These are phyloP conservation scores for Perilla frutescens DNA, from an alignment of 257 asterid genomes.

Conservation along the genomic window DNA sequence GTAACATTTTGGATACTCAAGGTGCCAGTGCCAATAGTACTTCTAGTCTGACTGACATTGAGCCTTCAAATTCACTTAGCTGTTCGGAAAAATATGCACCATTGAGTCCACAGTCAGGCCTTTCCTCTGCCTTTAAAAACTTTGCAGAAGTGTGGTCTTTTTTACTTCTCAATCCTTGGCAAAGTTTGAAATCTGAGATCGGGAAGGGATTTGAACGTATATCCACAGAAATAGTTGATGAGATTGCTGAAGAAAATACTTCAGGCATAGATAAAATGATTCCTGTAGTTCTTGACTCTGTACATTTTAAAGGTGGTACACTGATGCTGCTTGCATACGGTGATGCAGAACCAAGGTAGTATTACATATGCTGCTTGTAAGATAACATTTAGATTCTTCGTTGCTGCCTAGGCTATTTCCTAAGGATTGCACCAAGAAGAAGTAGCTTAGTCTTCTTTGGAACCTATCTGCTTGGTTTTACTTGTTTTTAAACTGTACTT, in stretches of 20 bases:
- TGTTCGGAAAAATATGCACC: conserved; percentile 41
- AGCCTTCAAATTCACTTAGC: conserved; percentile 46
- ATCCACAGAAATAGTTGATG: conserved; percentile 72
- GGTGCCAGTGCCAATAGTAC: conserved; percentile 40
- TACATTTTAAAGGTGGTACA: conserved; percentile 81
- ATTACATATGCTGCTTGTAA: conserved; percentile 27
- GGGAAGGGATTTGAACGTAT: conserved; percentile 65
- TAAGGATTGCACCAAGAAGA: conserved; percentile 9
- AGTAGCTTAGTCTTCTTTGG: conserved; percentile 4
- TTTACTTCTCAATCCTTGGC: conserved; percentile 58
- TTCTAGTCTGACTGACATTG: conserved; percentile 41
- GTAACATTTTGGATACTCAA: conserved; percentile 44
- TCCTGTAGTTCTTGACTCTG: conserved; percentile 86
- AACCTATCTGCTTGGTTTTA: conserved; percentile 23
- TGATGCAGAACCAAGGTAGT: conserved; percentile 90
- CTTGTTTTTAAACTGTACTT: conserved; percentile 16
- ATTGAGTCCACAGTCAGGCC: conserved; percentile 45
- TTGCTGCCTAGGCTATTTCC: conserved; percentile 21
- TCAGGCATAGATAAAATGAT: conserved; percentile 60
- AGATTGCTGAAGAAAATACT: conserved; percentile 55
- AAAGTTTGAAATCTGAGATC: conserved; percentile 67
- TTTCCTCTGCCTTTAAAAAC: conserved; percentile 48
- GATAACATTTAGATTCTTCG: conserved; percentile 23
- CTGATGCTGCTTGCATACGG: conserved; percentile 96
- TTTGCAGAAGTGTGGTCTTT: conserved; percentile 51